Conservation (phyloP, 1,284 basidiomycete species). For the Thecaphora thlaspeos region DNA sequence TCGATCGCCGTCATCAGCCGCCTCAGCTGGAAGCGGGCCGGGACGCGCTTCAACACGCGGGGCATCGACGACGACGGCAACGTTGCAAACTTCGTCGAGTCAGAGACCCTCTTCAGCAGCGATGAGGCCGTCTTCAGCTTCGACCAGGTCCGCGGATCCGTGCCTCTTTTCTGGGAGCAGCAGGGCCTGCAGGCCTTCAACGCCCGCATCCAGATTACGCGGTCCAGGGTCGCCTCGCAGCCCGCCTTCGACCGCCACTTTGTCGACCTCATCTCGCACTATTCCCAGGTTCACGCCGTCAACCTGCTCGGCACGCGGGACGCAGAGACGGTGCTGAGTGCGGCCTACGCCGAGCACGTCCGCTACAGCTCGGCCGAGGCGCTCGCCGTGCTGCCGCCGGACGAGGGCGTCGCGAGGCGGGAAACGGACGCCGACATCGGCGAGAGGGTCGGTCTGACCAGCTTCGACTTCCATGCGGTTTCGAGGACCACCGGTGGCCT, state of each 20-base stretch:
- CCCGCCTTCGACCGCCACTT: conserved; percentile 95
- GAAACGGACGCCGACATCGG: conserved; percentile 15
- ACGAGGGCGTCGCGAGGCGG: conserved; percentile 8
- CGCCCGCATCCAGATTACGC: conserved; percentile 60
- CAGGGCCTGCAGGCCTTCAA: conserved; percentile 69
- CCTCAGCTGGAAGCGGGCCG: conserved; percentile 90
- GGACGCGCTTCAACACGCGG: conserved; percentile 93
- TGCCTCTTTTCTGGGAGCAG: conserved; percentile 88
- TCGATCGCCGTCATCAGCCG: conserved; percentile 79
- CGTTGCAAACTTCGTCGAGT: conserved; percentile 97
- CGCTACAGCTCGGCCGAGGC: conserved; percentile 34
- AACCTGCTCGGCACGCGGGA: conserved; percentile 63
- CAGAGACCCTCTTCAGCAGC: conserved; percentile 84
- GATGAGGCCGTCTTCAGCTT: conserved; percentile 83
- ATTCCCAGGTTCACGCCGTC: conserved; percentile 46
- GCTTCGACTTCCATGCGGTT: conserved; percentile 90
- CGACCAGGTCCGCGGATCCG: conserved; percentile 87
- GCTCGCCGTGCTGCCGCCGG: conserved; percentile 18
- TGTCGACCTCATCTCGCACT: conserved; percentile 65
- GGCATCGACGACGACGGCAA: conserved; percentile 98
- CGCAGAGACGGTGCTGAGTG: conserved; percentile 80
- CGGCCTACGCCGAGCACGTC: conserved; percentile 66
- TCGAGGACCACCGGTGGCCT: conserved; percentile 76
- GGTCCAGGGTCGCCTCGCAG: conserved; percentile 86
- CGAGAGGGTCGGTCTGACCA: conserved; percentile 65